phyloP scores from a whole-genome alignment of 176 grass and related monocot genomes.

The Poa annua region DNA sequence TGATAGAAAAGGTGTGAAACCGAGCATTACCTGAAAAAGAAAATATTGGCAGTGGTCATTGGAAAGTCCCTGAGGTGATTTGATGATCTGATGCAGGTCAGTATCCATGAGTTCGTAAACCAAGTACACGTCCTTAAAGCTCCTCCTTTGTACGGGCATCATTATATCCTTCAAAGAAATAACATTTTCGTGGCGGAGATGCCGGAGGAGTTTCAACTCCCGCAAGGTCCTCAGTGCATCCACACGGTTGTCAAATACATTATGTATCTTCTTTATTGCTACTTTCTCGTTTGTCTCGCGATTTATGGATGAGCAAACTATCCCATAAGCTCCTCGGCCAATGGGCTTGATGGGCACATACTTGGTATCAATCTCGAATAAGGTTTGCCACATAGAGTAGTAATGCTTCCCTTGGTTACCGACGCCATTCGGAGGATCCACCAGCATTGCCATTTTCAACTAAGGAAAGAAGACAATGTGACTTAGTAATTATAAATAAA shows the following conservation, averaged over 20 bases:
- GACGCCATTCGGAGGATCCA: conserved; percentile 63
- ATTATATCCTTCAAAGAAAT: conserved; percentile 80
- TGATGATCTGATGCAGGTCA: conserved; percentile 73
- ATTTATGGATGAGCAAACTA: conserved; percentile 59
- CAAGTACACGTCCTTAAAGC: conserved; percentile 70
- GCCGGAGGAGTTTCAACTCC: conserved; percentile 68
- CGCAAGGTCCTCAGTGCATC: conserved; percentile 66
- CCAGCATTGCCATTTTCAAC: conserved; percentile 59
- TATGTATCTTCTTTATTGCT: conserved; percentile 66
- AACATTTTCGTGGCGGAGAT: conserved; percentile 71
- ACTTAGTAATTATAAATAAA: not conserved
- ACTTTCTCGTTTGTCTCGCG: conserved; percentile 59
- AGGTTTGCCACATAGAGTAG: conserved; percentile 61
- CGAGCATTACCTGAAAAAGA: conserved; percentile 65
- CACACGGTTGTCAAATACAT: conserved; percentile 69
- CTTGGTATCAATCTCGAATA: conserved; percentile 66
- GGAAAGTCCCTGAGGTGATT: conserved; percentile 65
- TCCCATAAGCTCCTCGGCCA: conserved; percentile 53
- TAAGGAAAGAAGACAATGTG: conserved; percentile 24
- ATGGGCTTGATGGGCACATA: conserved; percentile 64
- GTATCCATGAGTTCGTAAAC: conserved; percentile 74
- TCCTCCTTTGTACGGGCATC: conserved; percentile 64
- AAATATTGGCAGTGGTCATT: conserved; percentile 74
- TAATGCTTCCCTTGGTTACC: conserved; percentile 55
- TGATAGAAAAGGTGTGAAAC: not conserved